Evolutionary conservation across 345 rosid species (phyloP).

Genomic region (Eucalyptus globulus): DNA sequence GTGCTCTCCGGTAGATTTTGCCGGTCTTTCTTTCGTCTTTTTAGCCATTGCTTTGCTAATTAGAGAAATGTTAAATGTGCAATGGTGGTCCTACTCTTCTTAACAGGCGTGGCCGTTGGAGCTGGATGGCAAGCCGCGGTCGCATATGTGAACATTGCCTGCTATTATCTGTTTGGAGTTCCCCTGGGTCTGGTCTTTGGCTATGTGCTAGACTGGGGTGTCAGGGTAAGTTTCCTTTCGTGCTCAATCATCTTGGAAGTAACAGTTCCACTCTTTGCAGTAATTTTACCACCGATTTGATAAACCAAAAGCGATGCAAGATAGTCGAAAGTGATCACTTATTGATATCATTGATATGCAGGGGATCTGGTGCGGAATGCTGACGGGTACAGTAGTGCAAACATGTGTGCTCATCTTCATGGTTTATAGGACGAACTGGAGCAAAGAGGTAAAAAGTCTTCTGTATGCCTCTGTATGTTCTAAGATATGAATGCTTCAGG

Average conservation of each 20-base stretch:
- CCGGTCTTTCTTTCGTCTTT: not conserved
- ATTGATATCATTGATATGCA: not conserved
- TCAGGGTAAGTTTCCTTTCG: constrained; percentile 11
- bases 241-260: not conserved
- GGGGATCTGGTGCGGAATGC: constrained; percentile 83
- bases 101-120: constrained; percentile 8
- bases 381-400: constrained; percentile 50
- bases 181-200: constrained; percentile 54
- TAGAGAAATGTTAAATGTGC: not conserved
- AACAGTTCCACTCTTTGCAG: not conserved
- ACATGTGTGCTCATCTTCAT: constrained; percentile 37
- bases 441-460: constrained; percentile 29
- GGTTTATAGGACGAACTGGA: constrained; percentile 66
- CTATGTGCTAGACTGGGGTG: constrained; percentile 33
- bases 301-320: not conserved
- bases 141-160: constrained; percentile 51
- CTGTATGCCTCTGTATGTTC: not conserved
- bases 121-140: constrained; percentile 60
- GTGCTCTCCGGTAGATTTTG: constrained; percentile 65
- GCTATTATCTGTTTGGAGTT: constrained; percentile 50
- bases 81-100: not conserved
- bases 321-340: not conserved
- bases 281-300: not conserved
- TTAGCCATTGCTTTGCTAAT: not conserved
- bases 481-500: not conserved